These are phyloP conservation scores for Leccinum idahoense DNA, from an alignment of 1,284 basidiomycete species.

Conservation along the genomic window DNA sequence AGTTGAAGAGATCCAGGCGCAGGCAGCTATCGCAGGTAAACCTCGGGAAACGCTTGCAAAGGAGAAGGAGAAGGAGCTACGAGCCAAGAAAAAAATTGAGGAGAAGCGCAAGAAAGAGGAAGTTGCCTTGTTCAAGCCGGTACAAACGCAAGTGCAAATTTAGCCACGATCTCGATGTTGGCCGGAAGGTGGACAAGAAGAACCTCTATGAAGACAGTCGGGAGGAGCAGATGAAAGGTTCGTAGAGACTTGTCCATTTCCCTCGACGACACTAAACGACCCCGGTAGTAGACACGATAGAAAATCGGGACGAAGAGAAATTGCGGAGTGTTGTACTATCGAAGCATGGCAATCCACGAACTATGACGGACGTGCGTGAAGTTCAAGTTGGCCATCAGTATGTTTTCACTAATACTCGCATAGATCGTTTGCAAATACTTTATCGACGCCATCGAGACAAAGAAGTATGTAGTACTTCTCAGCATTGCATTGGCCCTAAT, in stretches of 20 bases:
- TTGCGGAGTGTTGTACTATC: constrained; percentile 81
- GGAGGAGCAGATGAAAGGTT: constrained; percentile 76
- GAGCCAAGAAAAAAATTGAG: constrained; percentile 75
- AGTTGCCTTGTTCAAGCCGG: constrained; percentile 74
- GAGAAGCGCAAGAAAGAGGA: constrained; percentile 85
- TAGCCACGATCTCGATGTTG: constrained; percentile 88
- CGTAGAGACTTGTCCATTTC: constrained; percentile 22
- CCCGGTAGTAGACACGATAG: constrained; percentile 86
- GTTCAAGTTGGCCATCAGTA: neutral
- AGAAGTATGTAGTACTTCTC: constrained; percentile 58
- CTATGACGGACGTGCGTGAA: constrained; percentile 79
- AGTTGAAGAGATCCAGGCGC: constrained; percentile 75
- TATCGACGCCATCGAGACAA: constrained; percentile 92
- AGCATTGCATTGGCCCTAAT: neutral
- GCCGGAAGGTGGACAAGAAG: constrained; percentile 92
- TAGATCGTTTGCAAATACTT: constrained; percentile 98
- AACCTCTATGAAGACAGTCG: constrained; percentile 91
- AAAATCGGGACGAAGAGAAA: constrained; percentile 96
- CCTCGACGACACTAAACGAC: constrained; percentile 1
- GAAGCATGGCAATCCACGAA: constrained; percentile 88
- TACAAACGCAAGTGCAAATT: constrained; percentile 91
- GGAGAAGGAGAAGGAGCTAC: constrained; percentile 77
- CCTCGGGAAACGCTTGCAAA: constrained; percentile 75
- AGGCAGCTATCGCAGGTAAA: constrained; percentile 69
- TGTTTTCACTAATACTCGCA: constrained; percentile 4